A percentile compares a stretch with the other conserved stretches of the same genome.
Conservation (phyloP, 1,139 yeast species). For the Taphrina pruni region DNA sequence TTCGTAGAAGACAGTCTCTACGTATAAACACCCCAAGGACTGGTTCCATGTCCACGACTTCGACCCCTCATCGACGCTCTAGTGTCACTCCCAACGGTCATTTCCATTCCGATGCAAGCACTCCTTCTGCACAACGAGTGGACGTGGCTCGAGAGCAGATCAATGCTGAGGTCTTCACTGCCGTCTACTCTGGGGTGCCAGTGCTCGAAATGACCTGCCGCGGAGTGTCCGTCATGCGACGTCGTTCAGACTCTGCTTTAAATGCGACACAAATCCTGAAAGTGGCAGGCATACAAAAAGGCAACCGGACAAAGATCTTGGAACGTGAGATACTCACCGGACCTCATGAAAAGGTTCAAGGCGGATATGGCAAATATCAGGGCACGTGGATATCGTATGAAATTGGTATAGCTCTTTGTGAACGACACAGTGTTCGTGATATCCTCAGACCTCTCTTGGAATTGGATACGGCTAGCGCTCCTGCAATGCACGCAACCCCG, state of each 20-base stretch:
- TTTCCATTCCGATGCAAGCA: slow-evolving; percentile 25
- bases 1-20: too few species aligned
- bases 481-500: slow-evolving; percentile 63
- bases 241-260: slow-evolving; percentile 78
- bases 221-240: slow-evolving; percentile 82
- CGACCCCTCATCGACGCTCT: slow-evolving; percentile 28
- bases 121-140: slow-evolving; percentile 17
- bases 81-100: slow-evolving; percentile 9
- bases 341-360: slow-evolving; percentile 88
- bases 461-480: slow-evolving; percentile 58
- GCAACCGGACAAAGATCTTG: slow-evolving; percentile 79
- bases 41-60: neutral
- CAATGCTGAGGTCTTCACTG: slow-evolving; percentile 48
- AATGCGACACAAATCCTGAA: slow-evolving; percentile 91
- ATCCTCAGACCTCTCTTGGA: slow-evolving; percentile 66
- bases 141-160: slow-evolving; percentile 1
- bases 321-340: slow-evolving; percentile 89
- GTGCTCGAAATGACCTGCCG: slow-evolving; percentile 72
- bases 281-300: slow-evolving; percentile 84
- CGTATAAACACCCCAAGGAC: neutral
- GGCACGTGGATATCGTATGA: slow-evolving; percentile 77
- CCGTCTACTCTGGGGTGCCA: slow-evolving; percentile 68
- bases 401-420: slow-evolving; percentile 66
- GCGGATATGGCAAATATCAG: slow-evolving; percentile 93
- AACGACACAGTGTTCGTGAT: slow-evolving; percentile 68